Conservation (phyloP, 202 grass and related monocot species). For the Bolboschoenoplectus hybrid region DNA sequence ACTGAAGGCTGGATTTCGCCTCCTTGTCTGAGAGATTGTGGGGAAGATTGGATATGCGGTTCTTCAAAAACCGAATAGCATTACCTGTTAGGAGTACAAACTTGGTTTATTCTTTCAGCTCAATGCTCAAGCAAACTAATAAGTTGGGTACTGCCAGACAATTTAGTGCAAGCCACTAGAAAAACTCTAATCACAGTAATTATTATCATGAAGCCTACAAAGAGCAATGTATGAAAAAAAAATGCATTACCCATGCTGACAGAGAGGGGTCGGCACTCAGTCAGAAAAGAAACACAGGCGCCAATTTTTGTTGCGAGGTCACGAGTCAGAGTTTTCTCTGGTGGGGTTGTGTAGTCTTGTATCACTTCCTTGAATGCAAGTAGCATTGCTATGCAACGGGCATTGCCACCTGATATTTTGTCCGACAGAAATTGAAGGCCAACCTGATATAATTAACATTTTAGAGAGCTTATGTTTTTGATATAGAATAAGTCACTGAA, state of each 20-base stretch:
- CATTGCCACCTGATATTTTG: slow-evolving; percentile 84
- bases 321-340: slow-evolving; percentile 78
- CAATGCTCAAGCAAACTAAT: not conserved
- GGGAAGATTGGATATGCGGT: slow-evolving; percentile 71
- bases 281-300: slow-evolving; percentile 89
- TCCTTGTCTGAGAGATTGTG: slow-evolving; percentile 70
- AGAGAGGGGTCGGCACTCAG: slow-evolving; percentile 92
- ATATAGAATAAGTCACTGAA: not conserved
- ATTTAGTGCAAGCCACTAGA: slow-evolving; percentile 1
- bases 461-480: not conserved
- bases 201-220: slow-evolving; percentile 1
- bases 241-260: slow-evolving; percentile 79
- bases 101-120: not conserved
- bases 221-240: not conserved
- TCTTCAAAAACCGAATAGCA: slow-evolving; percentile 88
- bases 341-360: slow-evolving; percentile 81
- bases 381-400: slow-evolving; percentile 90
- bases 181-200: not conserved
- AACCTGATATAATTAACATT: slow-evolving; percentile 53
- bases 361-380: slow-evolving; percentile 82
- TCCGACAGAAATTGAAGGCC: slow-evolving; percentile 88
- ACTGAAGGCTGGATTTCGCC: slow-evolving; percentile 78
- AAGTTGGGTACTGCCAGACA: not conserved
- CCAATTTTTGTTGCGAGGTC: slow-evolving; percentile 83
- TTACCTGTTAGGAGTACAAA: slow-evolving; percentile 44